These are phyloP conservation scores for Oryza glumipatula DNA, from an alignment of 176 grass and related monocot genomes.

Conservation along the genomic window DNA sequence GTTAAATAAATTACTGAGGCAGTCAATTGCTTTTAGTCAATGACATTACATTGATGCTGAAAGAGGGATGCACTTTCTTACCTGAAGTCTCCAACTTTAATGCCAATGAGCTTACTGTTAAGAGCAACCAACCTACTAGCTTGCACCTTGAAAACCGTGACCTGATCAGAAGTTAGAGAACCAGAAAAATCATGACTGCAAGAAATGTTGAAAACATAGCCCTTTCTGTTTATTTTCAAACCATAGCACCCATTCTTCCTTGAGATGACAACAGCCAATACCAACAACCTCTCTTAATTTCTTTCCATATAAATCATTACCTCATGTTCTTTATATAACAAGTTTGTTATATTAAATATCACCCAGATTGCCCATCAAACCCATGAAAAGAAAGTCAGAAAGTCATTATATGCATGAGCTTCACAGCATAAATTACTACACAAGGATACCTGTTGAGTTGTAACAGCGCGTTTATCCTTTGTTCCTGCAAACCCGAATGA, in stretches of 20 bases:
- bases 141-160: slow-evolving; percentile 84
- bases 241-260: slow-evolving; percentile 3
- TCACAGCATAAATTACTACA: neutral
- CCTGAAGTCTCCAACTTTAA: slow-evolving; percentile 94
- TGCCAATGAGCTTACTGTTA: slow-evolving; percentile 76
- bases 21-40: slow-evolving; percentile 8
- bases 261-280: slow-evolving; percentile 9
- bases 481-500: slow-evolving; percentile 93
- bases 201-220: neutral
- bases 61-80: slow-evolving; percentile 35
- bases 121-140: slow-evolving; percentile 77
- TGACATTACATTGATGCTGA: neutral
- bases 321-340: slow-evolving; percentile 9
- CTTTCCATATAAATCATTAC: slow-evolving; percentile 1
- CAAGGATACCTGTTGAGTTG: slow-evolving; percentile 78
- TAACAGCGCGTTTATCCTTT: slow-evolving; percentile 92
- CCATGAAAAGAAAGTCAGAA: slow-evolving; percentile 12
- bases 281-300: neutral
- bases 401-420: neutral
- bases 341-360: slow-evolving; percentile 11
- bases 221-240: slow-evolving; percentile 8
- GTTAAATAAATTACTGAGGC: slow-evolving; percentile 16
- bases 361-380: slow-evolving; percentile 23
- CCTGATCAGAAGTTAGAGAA: slow-evolving; percentile 56
- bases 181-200: slow-evolving; percentile 13